Percentiles rank a stretch among this genome's conserved stretches.
These are phyloP conservation scores for Colletotrichum sidae DNA, from an alignment of 2,329 filamentous ascomycete species.

Conservation along the genomic window DNA sequence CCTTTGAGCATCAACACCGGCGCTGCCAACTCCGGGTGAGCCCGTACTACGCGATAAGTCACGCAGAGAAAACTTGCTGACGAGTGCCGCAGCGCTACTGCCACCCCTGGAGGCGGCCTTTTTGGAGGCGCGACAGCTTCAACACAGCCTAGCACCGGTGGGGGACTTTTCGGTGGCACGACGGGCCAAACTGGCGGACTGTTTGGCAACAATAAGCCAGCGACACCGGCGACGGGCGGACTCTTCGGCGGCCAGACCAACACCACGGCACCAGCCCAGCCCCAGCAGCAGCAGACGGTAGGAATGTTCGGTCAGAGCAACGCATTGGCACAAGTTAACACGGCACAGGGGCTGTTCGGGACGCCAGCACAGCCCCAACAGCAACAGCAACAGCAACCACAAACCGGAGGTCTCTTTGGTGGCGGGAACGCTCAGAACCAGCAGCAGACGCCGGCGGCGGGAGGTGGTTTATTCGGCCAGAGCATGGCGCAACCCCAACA, in stretches of 20 bases:
- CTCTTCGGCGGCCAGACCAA: conserved; percentile 45
- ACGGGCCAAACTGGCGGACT: conserved; percentile 21
- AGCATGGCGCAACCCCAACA: conserved; percentile 34
- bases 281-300: conserved; percentile 2
- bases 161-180: conserved; percentile 39
- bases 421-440: conserved; percentile 25
- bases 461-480: conserved; percentile 51
- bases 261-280: background rate
- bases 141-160: conserved; percentile 29
- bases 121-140: conserved; percentile 23
- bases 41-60: conserved; percentile 25
- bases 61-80: background rate
- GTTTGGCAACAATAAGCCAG: conserved; percentile 20
- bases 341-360: conserved; percentile 36
- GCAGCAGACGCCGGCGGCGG: conserved; percentile 41
- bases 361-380: conserved; percentile 25
- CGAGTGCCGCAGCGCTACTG: conserved; percentile 16
- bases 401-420: conserved; percentile 31
- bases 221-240: conserved; percentile 50
- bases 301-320: conserved; percentile 15
- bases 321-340: conserved; percentile 25
- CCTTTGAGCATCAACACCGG: conserved; percentile 74
- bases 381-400: conserved; percentile 37
- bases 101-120: conserved; percentile 30
- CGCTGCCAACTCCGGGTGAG: conserved; percentile 68